phyloP scores from a whole-genome alignment of 2,329 filamentous ascomycete species.

The Pseudofabraea citricarpa region DNA sequence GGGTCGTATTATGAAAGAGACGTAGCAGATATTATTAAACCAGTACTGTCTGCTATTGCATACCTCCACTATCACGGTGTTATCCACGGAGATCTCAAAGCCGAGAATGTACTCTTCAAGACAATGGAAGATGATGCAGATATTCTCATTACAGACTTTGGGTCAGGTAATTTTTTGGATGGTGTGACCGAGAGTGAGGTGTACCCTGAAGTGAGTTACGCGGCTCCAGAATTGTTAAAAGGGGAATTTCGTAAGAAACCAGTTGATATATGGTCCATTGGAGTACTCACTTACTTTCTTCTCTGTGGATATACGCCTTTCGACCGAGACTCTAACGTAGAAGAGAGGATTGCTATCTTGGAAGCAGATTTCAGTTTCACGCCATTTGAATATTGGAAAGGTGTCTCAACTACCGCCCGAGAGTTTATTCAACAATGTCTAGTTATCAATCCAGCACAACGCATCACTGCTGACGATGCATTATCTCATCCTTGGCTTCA shows the following conservation, averaged over 20 bases:
- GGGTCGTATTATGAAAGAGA: conserved; percentile 98
- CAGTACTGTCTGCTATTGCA: conserved; percentile 90
- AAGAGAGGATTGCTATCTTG: conserved; percentile 99
- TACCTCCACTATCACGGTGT: conserved; percentile 99
- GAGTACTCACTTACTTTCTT: conserved; percentile 97
- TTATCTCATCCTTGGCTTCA: conserved; percentile 62
- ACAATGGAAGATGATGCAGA: conserved; percentile 98
- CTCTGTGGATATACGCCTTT: conserved; percentile 98
- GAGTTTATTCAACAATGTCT: conserved; percentile 91
- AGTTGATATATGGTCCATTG: conserved; percentile 97
- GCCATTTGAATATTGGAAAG: conserved; percentile 93
- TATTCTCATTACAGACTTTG: conserved; percentile 94
- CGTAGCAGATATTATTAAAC: conserved; percentile 89
- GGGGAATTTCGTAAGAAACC: conserved; percentile 97
- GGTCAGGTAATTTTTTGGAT: conserved; percentile 96
- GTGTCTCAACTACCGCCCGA: conserved; percentile 78
- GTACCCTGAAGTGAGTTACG: conserved; percentile 97
- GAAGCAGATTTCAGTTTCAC: conserved; percentile 95
- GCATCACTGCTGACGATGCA: conserved; percentile 86
- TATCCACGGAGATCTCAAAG: conserved; percentile 95
- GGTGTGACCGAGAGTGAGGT: no score
- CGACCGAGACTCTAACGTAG: conserved; percentile 92
- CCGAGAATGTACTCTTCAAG: conserved; percentile 93
- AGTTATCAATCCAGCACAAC: conserved; percentile 79
- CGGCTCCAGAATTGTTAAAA: conserved; percentile 99